Percentiles rank a stretch among this genome's conserved stretches.
Evolutionary conservation across 306 rosid genomes (phyloP).

Genomic region (Cucurbita moschata): DNA sequence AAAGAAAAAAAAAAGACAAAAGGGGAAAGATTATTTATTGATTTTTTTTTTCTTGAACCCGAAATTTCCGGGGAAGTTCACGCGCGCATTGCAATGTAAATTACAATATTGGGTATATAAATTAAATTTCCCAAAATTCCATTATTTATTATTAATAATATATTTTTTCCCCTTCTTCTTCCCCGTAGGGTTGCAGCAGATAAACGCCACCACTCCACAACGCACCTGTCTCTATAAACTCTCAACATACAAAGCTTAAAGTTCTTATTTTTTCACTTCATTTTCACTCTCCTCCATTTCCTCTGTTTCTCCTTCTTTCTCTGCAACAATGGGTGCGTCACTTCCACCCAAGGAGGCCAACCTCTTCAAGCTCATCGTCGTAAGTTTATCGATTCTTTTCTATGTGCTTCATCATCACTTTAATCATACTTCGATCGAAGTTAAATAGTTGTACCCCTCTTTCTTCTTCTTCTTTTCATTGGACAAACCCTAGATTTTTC

Average conservation of each 20-base stretch:
- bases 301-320: neutral
- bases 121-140: neutral
- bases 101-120: neutral
- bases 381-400: slow-evolving; percentile 37
- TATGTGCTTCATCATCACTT: neutral
- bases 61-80: neutral
- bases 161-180: slow-evolving; percentile 6
- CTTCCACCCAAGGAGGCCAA: slow-evolving; percentile 86
- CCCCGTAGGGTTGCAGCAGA: slow-evolving; percentile 61
- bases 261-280: neutral
- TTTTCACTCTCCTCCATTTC: neutral
- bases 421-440: slow-evolving; percentile 18
- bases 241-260: neutral
- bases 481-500: slow-evolving; percentile 39
- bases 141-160: neutral
- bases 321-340: slow-evolving; percentile 74
- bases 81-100: neutral
- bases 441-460: neutral
- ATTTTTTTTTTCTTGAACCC: neutral
- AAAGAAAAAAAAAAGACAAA: no score
- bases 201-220: slow-evolving; percentile 36
- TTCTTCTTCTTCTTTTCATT: neutral
- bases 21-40: neutral
- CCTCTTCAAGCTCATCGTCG: slow-evolving; percentile 98
- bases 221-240: slow-evolving; percentile 5